A percentile compares a stretch with the other conserved stretches of the same genome.
phyloP scores from a whole-genome alignment of 805 yeast species.

The Kuraishia cidri region DNA sequence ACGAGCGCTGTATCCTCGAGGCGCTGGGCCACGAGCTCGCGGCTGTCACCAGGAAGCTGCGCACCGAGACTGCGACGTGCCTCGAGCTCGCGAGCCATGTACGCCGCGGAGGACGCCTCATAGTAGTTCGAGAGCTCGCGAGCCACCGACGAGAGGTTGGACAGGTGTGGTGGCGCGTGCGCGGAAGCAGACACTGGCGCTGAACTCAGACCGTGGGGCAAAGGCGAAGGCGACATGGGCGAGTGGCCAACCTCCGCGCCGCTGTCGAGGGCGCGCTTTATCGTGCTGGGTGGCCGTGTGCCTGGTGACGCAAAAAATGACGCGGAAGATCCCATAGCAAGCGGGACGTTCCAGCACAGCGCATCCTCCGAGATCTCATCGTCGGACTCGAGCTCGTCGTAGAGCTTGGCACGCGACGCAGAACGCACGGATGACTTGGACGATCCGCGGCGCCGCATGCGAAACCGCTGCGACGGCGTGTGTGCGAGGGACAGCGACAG shows the following conservation, averaged over 20 bases:
- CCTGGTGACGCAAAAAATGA: slow-evolving; percentile 12
- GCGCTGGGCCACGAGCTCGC: slow-evolving; percentile 21
- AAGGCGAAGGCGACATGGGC: slow-evolving; percentile 36
- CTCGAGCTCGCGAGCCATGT: slow-evolving; percentile 24
- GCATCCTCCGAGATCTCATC: slow-evolving; percentile 29
- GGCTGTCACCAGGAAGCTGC: slow-evolving; percentile 24
- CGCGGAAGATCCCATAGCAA: slow-evolving; percentile 25
- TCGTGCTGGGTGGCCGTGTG: slow-evolving; percentile 3
- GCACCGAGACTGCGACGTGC: slow-evolving; percentile 24
- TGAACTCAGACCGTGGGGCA: slow-evolving; percentile 33
- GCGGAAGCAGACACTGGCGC: no score
- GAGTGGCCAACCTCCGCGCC: slow-evolving; percentile 7
- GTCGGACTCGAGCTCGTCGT: slow-evolving; percentile 20
- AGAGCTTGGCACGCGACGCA: slow-evolving; percentile 16
- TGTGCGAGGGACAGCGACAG: no score
- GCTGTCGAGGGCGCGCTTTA: slow-evolving; percentile 3
- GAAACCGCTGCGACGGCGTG: background rate
- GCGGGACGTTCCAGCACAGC: slow-evolving; percentile 44
- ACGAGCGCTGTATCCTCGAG: slow-evolving; percentile 54
- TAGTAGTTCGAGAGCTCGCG: slow-evolving; percentile 31
- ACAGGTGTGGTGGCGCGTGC: no score
- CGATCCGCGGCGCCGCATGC: slow-evolving; percentile 3
- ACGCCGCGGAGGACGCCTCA: slow-evolving; percentile 23
- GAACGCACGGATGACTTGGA: slow-evolving; percentile 10
- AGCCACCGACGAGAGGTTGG: slow-evolving; percentile 23